phyloP scores from a whole-genome alignment of 176 grass and related monocot genomes.

The Lolium rigidum region DNA sequence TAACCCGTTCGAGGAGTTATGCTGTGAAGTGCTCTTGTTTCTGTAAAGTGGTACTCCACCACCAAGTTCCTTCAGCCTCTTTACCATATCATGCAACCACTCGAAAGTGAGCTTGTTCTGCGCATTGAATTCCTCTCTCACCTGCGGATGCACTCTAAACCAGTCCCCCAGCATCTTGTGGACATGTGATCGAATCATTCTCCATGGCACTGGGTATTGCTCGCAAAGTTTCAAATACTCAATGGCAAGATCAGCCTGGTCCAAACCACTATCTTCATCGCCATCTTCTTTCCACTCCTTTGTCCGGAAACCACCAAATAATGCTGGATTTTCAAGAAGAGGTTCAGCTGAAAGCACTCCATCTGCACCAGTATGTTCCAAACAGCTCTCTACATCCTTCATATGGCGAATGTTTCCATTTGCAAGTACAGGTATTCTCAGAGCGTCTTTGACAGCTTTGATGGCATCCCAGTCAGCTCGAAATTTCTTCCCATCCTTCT shows the following conservation, averaged over 20 bases:
- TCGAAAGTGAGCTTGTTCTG: constrained; percentile 84
- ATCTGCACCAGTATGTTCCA: constrained; percentile 82
- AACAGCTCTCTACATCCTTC: constrained; percentile 74
- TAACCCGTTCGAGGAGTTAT: neutral
- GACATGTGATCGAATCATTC: constrained; percentile 92
- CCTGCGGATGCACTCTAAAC: constrained; percentile 84
- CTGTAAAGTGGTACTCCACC: constrained; percentile 61
- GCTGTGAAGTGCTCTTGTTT: constrained; percentile 22
- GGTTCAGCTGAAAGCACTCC: constrained; percentile 95
- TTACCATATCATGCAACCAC: constrained; percentile 88
- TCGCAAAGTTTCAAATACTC: constrained; percentile 92
- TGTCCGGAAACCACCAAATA: constrained; percentile 84
- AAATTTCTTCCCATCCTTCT: constrained; percentile 93
- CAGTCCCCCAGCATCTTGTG: constrained; percentile 92
- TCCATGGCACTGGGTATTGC: constrained; percentile 93
- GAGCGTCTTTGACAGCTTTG: constrained; percentile 82
- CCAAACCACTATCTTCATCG: constrained; percentile 46
- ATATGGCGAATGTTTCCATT: constrained; percentile 95
- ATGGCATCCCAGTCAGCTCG: constrained; percentile 89
- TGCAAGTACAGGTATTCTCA: constrained; percentile 91
- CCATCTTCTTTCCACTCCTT: constrained; percentile 71
- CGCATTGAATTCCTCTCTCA: constrained; percentile 88
- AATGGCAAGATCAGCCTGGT: constrained; percentile 78
- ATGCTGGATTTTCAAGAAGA: constrained; percentile 88
- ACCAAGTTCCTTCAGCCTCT: constrained; percentile 75